Evolutionary conservation across 768 basidiomycete genomes (phyloP), one percentile per base, ranked within the genome.

Genomic region (Suillus placidus): DNA sequence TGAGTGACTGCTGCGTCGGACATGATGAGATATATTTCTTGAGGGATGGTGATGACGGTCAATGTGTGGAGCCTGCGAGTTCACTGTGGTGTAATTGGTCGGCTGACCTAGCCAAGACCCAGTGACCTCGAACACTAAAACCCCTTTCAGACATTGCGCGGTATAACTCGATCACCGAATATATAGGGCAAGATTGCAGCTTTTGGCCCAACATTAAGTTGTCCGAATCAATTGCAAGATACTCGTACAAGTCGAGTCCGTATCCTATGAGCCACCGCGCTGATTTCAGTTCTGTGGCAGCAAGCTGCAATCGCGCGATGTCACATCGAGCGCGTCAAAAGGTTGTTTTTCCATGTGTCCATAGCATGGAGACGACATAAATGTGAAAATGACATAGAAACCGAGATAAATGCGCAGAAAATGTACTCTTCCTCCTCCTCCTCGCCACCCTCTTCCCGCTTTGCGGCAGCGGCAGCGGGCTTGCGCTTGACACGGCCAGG

Each of bases 401-500:
- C 74, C 73, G 69, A 58, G 69, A 69, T 69, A 73, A 69, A 67
- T 66, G 68, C 58, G 71, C 56, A 66, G 65, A 42, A 61, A 26
- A 62, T 76, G 80, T 88, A 90, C 81, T 94, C 94, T 77, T 96
- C 94, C 68, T 95, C 95, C 75, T 95, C 95, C 55, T 89, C 94
- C 42, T 92, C 94, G 70, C 87, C 96, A 67, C 89, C 95, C 74
- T 89, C 94, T 71, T 91, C 93, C 83, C 89, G 93, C 84, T 92
- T 93, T 69, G 91, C 94, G 68, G 94, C 96, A 52, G 93, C 93
- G 69, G 89, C 89, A 66, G 92, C 94, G 76, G 96, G 94, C 92
- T 97, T 99, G 80, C 97, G 90, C 93, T 99, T 98, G 78, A 96
- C 95, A 71, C 97, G 97, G 73, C 96, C 96, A 68, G 93, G 84